Conservation (phyloP, 2,329 filamentous ascomycete species). For the Passalora sequoiae region DNA sequence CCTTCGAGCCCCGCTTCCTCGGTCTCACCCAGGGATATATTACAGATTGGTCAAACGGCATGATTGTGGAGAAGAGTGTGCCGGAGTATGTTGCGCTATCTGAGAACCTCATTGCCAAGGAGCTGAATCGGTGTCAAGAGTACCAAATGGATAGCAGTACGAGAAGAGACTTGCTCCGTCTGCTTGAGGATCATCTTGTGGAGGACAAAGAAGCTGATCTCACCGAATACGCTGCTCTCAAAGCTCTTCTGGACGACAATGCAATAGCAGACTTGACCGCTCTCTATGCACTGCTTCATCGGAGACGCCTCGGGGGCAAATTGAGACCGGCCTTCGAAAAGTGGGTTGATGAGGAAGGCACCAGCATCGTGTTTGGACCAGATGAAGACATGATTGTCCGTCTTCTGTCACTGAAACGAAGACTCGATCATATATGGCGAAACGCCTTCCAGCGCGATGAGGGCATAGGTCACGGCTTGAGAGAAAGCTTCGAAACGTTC, state of each 20-base stretch:
- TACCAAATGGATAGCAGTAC: conserved; percentile 82
- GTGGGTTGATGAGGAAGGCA: conserved; percentile 73
- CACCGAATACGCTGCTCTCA: conserved; percentile 51
- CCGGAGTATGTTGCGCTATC: conserved; percentile 71
- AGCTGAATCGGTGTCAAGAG: conserved; percentile 70
- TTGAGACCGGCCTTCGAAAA: conserved; percentile 69
- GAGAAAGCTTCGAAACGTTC: conserved; percentile 81
- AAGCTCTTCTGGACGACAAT: conserved; percentile 65
- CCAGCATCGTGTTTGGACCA: conserved; percentile 69
- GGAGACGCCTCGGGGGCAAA: conserved; percentile 64
- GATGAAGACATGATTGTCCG: conserved; percentile 81
- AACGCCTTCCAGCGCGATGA: conserved; percentile 73
- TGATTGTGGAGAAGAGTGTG: conserved; percentile 57
- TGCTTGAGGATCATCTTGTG: conserved; percentile 69
- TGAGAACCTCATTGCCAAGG: conserved; percentile 62
- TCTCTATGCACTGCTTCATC: conserved; percentile 70
- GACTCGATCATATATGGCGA: conserved; percentile 70
- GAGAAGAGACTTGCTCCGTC: conserved; percentile 66
- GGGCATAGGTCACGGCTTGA: conserved; percentile 69
- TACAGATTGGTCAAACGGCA: conserved; percentile 61
- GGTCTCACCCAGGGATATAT: conserved; percentile 64
- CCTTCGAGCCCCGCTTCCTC: conserved; percentile 75
- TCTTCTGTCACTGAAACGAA: conserved; percentile 72
- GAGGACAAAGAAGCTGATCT: conserved; percentile 55
- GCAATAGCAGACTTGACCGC: conserved; percentile 66